Percentiles rank a stretch among this genome's conserved stretches.
Conservation (phyloP, 1,139 yeast species). For the Protomyces macrosporus region DNA sequence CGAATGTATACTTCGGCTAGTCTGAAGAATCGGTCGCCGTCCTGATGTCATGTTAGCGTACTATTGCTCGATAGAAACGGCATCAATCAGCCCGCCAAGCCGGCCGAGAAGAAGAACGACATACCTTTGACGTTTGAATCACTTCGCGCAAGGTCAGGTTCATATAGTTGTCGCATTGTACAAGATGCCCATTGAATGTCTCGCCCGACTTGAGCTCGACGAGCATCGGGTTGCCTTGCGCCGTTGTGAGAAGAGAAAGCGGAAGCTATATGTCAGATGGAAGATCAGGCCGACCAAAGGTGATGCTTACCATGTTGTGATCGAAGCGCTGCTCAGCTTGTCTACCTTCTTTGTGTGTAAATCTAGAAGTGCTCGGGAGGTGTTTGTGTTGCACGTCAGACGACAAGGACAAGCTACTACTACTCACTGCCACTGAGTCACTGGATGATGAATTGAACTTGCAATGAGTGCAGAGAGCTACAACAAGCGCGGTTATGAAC, state of each 20-base stretch:
- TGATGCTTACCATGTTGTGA: neutral
- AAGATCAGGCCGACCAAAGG: neutral
- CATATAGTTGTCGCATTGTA: constrained; percentile 94
- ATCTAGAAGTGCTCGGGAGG: no score
- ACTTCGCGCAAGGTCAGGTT: constrained; percentile 78
- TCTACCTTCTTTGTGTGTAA: no score
- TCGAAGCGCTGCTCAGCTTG: no score
- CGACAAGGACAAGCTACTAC: no score
- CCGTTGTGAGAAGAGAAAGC: constrained; percentile 78
- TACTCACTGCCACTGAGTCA: no score
- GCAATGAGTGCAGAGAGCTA: neutral
- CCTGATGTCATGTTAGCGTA: constrained; percentile 32
- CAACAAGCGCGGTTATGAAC: neutral
- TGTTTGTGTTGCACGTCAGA: no score
- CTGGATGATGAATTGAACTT: no score
- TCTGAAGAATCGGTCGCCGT: constrained; percentile 62
- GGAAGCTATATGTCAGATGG: constrained; percentile 54
- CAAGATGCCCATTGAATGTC: constrained; percentile 75
- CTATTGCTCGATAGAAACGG: neutral
- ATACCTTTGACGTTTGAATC: constrained; percentile 57
- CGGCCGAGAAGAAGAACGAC: constrained; percentile 20
- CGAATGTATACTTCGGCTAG: constrained; percentile 75
- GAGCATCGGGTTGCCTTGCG: constrained; percentile 80
- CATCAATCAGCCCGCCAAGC: neutral
- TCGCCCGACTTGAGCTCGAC: constrained; percentile 93